Evolutionary conservation across 768 basidiomycete species (phyloP).

Genomic region (Filobasidium floriforme): DNA sequence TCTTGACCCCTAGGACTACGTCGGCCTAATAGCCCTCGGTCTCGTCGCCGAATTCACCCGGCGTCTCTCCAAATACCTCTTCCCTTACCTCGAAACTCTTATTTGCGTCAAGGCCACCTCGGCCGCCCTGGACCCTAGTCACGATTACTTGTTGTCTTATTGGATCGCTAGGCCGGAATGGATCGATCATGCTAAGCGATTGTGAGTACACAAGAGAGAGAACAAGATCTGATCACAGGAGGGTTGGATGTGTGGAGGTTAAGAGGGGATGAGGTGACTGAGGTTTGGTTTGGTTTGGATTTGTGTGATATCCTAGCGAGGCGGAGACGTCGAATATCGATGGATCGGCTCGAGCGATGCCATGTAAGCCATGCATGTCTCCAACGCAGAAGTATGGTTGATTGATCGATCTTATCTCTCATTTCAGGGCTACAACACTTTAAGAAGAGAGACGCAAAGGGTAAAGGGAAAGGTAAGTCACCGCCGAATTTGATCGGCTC

Average conservation of each 20-base stretch:
- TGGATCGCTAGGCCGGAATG: slow-evolving; percentile 12
- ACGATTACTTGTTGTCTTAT: slow-evolving; percentile 21
- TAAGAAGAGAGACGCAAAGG: not conserved
- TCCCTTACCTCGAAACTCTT: not conserved
- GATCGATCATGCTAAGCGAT: slow-evolving; percentile 7
- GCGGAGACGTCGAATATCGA: not conserved
- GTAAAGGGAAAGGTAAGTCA: not conserved
- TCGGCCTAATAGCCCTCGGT: slow-evolving; percentile 17
- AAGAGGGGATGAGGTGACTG: too few species aligned
- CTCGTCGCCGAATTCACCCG: slow-evolving; percentile 19
- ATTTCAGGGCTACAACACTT: not conserved
- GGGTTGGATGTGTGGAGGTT: too few species aligned
- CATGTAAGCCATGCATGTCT: slow-evolving; percentile 4
- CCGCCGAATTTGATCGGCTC: not conserved
- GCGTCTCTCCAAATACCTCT: slow-evolving; percentile 1
- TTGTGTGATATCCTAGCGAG: too few species aligned
- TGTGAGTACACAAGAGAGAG: not conserved
- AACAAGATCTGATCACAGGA: too few species aligned
- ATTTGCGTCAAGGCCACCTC: slow-evolving; percentile 10
- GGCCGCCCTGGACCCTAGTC: slow-evolving; percentile 5
- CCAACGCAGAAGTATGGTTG: too few species aligned
- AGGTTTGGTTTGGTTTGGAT: too few species aligned
- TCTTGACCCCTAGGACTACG: too few species aligned
- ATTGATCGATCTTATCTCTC: not conserved
- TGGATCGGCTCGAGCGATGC: not conserved